Evolutionary conservation across 73 alveolate genomes (phyloP).

Genomic region (Paramecium bursaria): DNA sequence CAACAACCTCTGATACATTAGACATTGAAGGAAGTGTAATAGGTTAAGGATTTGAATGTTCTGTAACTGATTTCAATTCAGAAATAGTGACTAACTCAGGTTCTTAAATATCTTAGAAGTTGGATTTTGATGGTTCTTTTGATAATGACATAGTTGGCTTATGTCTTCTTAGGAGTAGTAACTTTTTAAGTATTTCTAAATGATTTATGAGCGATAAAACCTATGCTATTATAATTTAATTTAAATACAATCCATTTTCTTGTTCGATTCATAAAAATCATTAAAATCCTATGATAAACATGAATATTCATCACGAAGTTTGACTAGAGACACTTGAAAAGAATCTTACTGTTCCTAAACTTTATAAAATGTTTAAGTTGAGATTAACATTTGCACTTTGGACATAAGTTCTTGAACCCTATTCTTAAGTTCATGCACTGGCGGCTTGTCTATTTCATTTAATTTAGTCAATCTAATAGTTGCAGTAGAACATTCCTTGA

Average conservation of each 20-base stretch:
- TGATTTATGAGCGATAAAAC: constrained; percentile 10
- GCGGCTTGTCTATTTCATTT: background rate
- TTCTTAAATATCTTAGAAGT: no score
- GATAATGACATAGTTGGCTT: background rate
- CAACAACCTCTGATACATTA: no score
- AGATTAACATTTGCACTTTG: constrained; percentile 5
- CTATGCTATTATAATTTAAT: background rate
- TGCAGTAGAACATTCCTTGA: constrained; percentile 59
- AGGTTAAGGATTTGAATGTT: no score
- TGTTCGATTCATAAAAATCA: constrained; percentile 42
- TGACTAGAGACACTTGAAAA: constrained; percentile 25
- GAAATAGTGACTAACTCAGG: no score
- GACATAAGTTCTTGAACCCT: constrained; percentile 7
- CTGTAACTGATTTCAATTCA: no score
- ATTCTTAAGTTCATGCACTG: background rate
- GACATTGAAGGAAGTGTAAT: no score
- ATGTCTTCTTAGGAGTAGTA: constrained; percentile 21
- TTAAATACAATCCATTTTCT: constrained; percentile 13
- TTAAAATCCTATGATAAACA: constrained; percentile 43
- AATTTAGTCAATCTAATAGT: constrained; percentile 15
- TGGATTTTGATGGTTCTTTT: no score
- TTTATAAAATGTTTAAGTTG: constrained; percentile 23
- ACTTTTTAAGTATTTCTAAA: constrained; percentile 22
- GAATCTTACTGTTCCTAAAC: background rate
- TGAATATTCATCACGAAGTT: constrained; percentile 33